phyloP scores from a whole-genome alignment of 2,329 filamentous ascomycete genomes.

The Geosmithia putterillii region DNA sequence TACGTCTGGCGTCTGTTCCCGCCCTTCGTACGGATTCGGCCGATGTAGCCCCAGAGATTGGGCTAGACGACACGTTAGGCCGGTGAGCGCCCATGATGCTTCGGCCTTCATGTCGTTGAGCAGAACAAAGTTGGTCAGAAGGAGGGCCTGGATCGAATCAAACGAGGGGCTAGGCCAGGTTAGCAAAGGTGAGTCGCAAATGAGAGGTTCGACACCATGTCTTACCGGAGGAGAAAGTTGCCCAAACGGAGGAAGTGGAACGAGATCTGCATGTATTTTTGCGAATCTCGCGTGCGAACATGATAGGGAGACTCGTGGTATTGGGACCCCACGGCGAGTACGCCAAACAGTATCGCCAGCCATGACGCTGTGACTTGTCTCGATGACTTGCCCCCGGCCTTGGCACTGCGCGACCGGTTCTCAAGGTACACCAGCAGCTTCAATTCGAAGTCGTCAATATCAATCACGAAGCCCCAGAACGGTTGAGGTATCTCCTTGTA shows the following conservation, averaged over 20 bases:
- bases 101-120: slow-evolving; percentile 61
- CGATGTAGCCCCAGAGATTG: slow-evolving; percentile 52
- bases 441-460: slow-evolving; percentile 53
- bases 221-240: slow-evolving; percentile 48
- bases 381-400: slow-evolving; percentile 28
- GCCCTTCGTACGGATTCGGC: slow-evolving; percentile 25
- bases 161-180: slow-evolving; percentile 38
- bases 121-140: slow-evolving; percentile 50
- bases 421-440: slow-evolving; percentile 54
- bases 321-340: slow-evolving; percentile 53
- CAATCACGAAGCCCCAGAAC: slow-evolving; percentile 56
- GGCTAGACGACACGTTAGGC: slow-evolving; percentile 51
- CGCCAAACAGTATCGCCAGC: slow-evolving; percentile 53
- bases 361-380: slow-evolving; percentile 49
- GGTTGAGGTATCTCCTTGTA: slow-evolving; percentile 57
- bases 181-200: neutral
- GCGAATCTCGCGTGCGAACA: slow-evolving; percentile 43
- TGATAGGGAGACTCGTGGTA: slow-evolving; percentile 55
- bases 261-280: slow-evolving; percentile 50
- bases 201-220: neutral
- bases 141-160: slow-evolving; percentile 51
- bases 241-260: slow-evolving; percentile 53
- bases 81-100: slow-evolving; percentile 53
- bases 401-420: slow-evolving; percentile 45
- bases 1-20: slow-evolving; percentile 29